phyloP scores from a whole-genome alignment of 1,139 yeast genomes.

The Hyphopichia wangnamkhiaoensis region DNA sequence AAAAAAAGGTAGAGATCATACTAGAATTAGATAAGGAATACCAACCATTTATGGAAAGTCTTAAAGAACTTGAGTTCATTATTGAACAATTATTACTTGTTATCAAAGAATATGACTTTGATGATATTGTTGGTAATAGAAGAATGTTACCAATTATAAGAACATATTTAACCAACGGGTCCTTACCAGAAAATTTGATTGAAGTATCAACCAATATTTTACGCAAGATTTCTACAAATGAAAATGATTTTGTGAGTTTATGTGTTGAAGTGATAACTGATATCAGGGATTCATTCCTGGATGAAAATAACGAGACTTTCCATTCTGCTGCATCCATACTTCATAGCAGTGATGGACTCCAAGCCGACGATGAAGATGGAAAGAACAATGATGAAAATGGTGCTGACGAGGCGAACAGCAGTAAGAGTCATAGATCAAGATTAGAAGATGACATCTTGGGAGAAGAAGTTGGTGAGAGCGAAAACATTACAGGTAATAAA shows the following conservation, averaged over 20 bases:
- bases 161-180: slow-evolving; percentile 55
- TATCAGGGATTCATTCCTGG: slow-evolving; percentile 67
- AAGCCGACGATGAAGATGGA: slow-evolving; percentile 24
- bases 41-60: slow-evolving; percentile 27
- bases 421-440: not conserved
- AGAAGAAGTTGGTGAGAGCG: not conserved
- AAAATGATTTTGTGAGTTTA: slow-evolving; percentile 81
- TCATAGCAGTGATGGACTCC: slow-evolving; percentile 20
- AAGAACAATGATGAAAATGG: slow-evolving; percentile 6
- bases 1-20: slow-evolving; percentile 4
- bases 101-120: slow-evolving; percentile 75
- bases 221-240: slow-evolving; percentile 71
- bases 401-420: no score
- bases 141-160: slow-evolving; percentile 75
- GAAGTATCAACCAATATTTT: slow-evolving; percentile 65
- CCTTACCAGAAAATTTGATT: slow-evolving; percentile 54
- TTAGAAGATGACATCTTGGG: not conserved
- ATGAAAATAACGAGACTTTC: slow-evolving; percentile 47
- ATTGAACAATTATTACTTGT: slow-evolving; percentile 71
- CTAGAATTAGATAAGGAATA: slow-evolving; percentile 23
- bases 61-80: slow-evolving; percentile 69
- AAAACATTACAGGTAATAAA: not conserved
- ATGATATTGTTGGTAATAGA: slow-evolving; percentile 91
- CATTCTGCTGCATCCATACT: slow-evolving; percentile 56
- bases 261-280: slow-evolving; percentile 86